Conservation (phyloP, 2,329 filamentous ascomycete genomes). For the Aspergillus amoenus region DNA sequence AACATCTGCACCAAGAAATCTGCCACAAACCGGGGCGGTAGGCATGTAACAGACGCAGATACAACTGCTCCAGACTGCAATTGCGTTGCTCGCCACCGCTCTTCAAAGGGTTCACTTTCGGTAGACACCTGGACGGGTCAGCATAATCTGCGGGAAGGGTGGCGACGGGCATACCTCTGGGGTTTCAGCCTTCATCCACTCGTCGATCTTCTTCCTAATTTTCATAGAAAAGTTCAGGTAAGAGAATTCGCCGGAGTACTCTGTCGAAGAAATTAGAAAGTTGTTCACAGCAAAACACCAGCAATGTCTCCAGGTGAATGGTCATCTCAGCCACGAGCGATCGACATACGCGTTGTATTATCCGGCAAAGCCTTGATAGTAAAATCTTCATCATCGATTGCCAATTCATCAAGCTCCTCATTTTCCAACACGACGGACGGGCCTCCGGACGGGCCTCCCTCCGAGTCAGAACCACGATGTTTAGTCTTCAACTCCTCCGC, state of each 20-base stretch:
- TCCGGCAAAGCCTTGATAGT: conserved; percentile 41
- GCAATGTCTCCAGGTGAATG: neutral
- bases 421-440: conserved; percentile 31
- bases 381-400: conserved; percentile 43
- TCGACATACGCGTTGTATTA: conserved; percentile 39
- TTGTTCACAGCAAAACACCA: neutral
- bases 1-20: conserved; percentile 45
- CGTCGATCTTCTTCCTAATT: conserved; percentile 43
- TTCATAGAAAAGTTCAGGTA: conserved; percentile 47
- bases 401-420: conserved; percentile 41
- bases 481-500: conserved; percentile 45
- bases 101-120: conserved; percentile 41
- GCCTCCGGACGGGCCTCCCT: conserved; percentile 26
- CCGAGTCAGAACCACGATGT: conserved; percentile 33
- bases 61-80: conserved; percentile 41
- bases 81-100: conserved; percentile 44
- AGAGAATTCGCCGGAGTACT: conserved; percentile 48
- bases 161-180: conserved; percentile 30
- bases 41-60: conserved; percentile 38
- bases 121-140: conserved; percentile 30
- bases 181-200: conserved; percentile 41
- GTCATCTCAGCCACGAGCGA: neutral
- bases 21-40: conserved; percentile 45
- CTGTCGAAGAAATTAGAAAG: conserved; percentile 21
- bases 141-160: neutral